Conservation (phyloP, 2,329 filamentous ascomycete species). For the Raffaelea deltoideospora region DNA sequence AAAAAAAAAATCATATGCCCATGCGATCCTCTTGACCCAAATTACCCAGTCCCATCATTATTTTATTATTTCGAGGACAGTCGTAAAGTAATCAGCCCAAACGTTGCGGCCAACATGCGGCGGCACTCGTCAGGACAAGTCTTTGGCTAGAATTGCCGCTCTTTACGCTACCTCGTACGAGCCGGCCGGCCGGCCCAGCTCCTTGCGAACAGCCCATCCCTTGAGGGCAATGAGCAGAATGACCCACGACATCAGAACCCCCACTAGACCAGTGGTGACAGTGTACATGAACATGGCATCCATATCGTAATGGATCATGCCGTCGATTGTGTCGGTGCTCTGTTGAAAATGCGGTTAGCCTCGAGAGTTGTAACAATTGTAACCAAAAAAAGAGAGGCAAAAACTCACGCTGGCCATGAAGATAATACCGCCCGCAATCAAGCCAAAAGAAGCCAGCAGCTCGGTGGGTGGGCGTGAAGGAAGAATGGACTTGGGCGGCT, state of each 20-base stretch:
- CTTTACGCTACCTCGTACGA: conserved; percentile 9
- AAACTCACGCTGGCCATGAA: conserved; percentile 77
- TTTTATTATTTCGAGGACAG: too few relatives aligned
- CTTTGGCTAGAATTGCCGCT: too few relatives aligned
- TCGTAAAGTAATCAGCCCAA: too few relatives aligned
- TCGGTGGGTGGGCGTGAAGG: conserved; percentile 82
- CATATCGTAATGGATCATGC: conserved; percentile 62
- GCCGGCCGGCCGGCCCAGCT: conserved; percentile 15
- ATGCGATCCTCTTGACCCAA: too few relatives aligned
- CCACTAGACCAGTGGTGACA: conserved; percentile 68
- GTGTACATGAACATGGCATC: conserved; percentile 94
- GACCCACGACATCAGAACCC: conserved; percentile 73
- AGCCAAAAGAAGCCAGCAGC: conserved; percentile 71
- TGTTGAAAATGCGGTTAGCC: too few relatives aligned
- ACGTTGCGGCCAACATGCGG: too few relatives aligned
- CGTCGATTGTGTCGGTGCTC: conserved; percentile 59
- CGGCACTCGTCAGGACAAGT: too few relatives aligned
- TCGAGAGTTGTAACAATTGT: too few relatives aligned
- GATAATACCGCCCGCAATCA: conserved; percentile 74
- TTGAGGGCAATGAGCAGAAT: conserved; percentile 68
- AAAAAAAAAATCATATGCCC: too few relatives aligned
- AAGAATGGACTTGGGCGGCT: conserved; percentile 63
- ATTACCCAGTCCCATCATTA: too few relatives aligned
- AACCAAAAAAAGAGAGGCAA: too few relatives aligned
- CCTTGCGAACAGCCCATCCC: conserved; percentile 57